Percentiles rank a stretch among this genome's conserved stretches.
Evolutionary conservation across 108 stramenopile genomes (phyloP).

Genomic region (Cylindrotheca closterium): DNA sequence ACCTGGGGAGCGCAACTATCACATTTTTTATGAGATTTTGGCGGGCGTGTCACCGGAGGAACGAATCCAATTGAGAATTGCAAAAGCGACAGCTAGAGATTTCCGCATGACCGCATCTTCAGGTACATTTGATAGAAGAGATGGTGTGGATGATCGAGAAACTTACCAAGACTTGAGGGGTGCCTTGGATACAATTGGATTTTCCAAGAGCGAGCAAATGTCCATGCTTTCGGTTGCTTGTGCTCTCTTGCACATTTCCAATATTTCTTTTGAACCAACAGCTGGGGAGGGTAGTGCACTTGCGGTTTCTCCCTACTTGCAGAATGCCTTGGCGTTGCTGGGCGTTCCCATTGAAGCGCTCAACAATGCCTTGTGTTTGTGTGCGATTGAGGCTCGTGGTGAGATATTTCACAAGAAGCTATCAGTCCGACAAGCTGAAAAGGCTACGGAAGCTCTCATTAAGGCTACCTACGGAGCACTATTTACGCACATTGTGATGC

Average conservation of each 20-base stretch:
- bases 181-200: conserved; percentile 73
- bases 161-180: conserved; percentile 61
- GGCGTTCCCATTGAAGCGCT: conserved; percentile 69
- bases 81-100: conserved; percentile 41
- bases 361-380: conserved; percentile 61
- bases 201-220: conserved; percentile 44
- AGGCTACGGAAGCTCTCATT: conserved; percentile 88
- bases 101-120: conserved; percentile 71
- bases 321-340: conserved; percentile 50
- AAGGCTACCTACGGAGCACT: conserved; percentile 90
- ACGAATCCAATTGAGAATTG: conserved; percentile 41
- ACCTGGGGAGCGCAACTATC: conserved; percentile 88
- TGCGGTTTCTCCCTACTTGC: conserved; percentile 46
- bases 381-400: conserved; percentile 72
- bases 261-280: conserved; percentile 49
- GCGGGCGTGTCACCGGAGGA: conserved; percentile 45
- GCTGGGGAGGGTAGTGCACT: conserved; percentile 46
- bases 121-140: conserved; percentile 79
- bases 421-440: conserved; percentile 51
- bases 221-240: conserved; percentile 57
- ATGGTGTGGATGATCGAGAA: conserved; percentile 72
- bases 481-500: conserved; percentile 86
- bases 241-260: conserved; percentile 73
- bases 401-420: conserved; percentile 79
- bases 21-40: conserved; percentile 91